Conservation (phyloP, 2,329 filamentous ascomycete genomes). For the Ciborinia camelliae region DNA sequence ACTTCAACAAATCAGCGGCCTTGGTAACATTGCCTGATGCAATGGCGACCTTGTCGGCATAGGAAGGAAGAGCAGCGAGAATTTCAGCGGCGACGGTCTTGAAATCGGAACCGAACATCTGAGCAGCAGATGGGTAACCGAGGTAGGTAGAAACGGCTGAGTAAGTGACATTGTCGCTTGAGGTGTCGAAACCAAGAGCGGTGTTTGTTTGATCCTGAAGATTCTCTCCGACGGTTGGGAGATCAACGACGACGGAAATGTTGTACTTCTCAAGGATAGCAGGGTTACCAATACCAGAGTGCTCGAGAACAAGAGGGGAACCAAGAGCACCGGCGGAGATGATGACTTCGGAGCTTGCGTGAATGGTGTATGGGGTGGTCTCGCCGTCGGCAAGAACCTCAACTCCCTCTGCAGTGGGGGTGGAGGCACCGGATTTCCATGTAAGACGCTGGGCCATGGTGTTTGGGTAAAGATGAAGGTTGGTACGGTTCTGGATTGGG, state of each 20-base stretch:
- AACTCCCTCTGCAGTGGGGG: constrained; percentile 40
- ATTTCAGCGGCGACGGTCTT: constrained; percentile 1
- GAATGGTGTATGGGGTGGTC: constrained; percentile 24
- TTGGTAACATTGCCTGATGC: constrained; percentile 42
- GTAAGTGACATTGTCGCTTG: too few species aligned
- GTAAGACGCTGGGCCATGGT: constrained; percentile 24
- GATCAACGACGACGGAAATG: constrained; percentile 20
- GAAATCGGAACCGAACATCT: constrained; percentile 10
- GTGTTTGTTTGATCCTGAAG: constrained; percentile 31
- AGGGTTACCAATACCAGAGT: constrained; percentile 37
- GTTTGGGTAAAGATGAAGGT: constrained; percentile 36
- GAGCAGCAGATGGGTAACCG: background rate
- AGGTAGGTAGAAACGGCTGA: too few species aligned
- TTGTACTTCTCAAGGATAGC: constrained; percentile 19
- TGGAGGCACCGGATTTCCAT: constrained; percentile 11
- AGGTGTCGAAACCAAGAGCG: constrained; percentile 1
- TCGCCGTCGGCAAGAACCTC: constrained; percentile 25
- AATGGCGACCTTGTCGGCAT: constrained; percentile 32
- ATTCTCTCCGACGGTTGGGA: constrained; percentile 30
- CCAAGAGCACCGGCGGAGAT: constrained; percentile 32
- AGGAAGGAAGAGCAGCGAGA: constrained; percentile 2
- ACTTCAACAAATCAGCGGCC: constrained; percentile 4
- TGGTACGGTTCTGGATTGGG: constrained; percentile 39
- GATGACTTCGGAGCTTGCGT: constrained; percentile 35
- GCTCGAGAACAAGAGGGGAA: constrained; percentile 38